phyloP scores from a whole-genome alignment of 371 early-diverging fungal genomes.

The Zychaea mexicana region DNA sequence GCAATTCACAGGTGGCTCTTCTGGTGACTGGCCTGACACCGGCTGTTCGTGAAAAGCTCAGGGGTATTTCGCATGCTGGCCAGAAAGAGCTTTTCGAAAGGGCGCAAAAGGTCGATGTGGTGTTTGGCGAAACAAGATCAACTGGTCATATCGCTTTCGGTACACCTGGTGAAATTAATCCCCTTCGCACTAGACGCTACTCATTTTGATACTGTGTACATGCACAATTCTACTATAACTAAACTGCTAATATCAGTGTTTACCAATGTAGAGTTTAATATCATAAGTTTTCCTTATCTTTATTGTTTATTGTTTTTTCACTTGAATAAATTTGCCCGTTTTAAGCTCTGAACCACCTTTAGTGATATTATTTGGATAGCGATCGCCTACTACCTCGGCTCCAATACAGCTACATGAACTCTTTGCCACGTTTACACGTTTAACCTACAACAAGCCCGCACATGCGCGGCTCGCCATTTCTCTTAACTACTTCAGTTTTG shows the following conservation, averaged over 20 bases:
- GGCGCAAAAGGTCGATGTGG: constrained; percentile 9
- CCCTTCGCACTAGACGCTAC: constrained; percentile 3
- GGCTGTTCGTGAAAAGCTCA: constrained; percentile 10
- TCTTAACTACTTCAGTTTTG: no score
- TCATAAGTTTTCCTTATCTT: neutral
- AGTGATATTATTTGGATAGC: no score
- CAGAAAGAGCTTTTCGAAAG: constrained; percentile 10
- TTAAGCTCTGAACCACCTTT: no score
- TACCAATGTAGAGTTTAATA: no score
- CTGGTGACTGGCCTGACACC: constrained; percentile 19
- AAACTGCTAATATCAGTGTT: neutral
- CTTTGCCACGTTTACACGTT: no score
- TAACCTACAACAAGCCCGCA: no score
- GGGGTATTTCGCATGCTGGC: constrained; percentile 17
- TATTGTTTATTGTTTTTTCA: neutral
- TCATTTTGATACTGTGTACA: neutral
- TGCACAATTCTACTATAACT: no score
- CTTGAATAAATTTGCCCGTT: neutral
- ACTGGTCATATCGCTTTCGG: constrained; percentile 20
- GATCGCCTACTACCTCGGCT: no score
- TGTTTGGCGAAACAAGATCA: constrained; percentile 14
- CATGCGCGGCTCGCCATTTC: no score
- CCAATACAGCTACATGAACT: no score
- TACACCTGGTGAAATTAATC: constrained; percentile 5
- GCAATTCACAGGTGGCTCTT: constrained; percentile 23